Evolutionary conservation across 176 grass and related monocot species (phyloP).

Genomic region (Carex myosuroides): DNA sequence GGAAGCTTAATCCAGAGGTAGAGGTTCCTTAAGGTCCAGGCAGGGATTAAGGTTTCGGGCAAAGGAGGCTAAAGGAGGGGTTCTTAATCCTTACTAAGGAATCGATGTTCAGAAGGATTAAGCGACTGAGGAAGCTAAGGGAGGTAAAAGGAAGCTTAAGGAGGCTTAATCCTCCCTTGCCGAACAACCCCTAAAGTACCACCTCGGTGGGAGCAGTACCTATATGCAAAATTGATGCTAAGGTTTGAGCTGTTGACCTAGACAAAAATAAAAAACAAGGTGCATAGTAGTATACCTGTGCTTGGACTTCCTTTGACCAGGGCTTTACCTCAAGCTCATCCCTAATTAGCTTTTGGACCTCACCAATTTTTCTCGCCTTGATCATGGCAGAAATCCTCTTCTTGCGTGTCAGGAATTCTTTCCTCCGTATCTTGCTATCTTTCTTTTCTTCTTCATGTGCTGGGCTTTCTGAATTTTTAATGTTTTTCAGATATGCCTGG

Average conservation of each 20-base stretch:
- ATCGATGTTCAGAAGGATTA: too few relatives aligned
- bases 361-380: conserved; percentile 52
- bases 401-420: conserved; percentile 46
- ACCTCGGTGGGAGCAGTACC: neutral
- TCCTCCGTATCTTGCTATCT: conserved; percentile 36
- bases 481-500: conserved; percentile 69
- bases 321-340: conserved; percentile 70
- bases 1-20: too few relatives aligned
- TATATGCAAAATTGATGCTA: neutral
- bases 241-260: neutral
- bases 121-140: too few relatives aligned
- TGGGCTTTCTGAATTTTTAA: conserved; percentile 41
- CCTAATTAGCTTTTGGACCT: conserved; percentile 69
- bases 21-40: too few relatives aligned
- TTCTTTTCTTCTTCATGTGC: conserved; percentile 32
- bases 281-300: conserved; percentile 34
- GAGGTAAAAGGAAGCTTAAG: too few relatives aligned
- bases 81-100: too few relatives aligned
- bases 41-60: too few relatives aligned
- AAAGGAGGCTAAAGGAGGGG: too few relatives aligned
- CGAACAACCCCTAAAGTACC: neutral
- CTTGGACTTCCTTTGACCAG: conserved; percentile 78
- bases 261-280: conserved; percentile 32
- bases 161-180: too few relatives aligned
- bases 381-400: conserved; percentile 58